Evolutionary conservation across 768 basidiomycete species (phyloP), one percentile per base, ranked within the genome.

Genomic region (Auriculariales sp.): DNA sequence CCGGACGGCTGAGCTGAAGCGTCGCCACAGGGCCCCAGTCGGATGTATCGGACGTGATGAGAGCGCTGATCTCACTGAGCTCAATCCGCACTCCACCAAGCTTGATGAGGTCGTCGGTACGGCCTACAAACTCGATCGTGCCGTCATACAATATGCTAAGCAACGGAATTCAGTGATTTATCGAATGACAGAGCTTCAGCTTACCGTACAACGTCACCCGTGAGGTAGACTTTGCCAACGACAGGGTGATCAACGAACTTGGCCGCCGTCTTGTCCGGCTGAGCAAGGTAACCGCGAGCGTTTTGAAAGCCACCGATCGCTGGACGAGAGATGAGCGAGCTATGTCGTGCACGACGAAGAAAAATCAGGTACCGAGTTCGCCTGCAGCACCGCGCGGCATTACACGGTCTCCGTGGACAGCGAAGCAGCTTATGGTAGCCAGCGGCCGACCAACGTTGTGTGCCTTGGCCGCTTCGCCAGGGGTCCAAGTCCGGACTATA

Each of bases 31-130:
- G 39, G 19, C 39, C 39, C 39, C 39, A 44, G 14, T 7, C 7
- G 9, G 31, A 15, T 25, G 22, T 19, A 10, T 19, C 4, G 14
- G 22, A 11, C 19, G 17, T 25, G 39, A 44, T 24, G 22, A 19
- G 39, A 19, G 22, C 39, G 22, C 39, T 36, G 35, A 36, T 36
- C 35, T 36, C 35, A 19, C 15, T n/a, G 7, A 36, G 35, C 35
- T 36, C 35, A 19, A 36, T 19, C 15, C 35, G 35, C 35, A 36
- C 35, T 12, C 35, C 35, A 19, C 35, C 35, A 19, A 36, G 35
- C 39, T 44, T 44, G 39, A 44, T 25, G 39, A 44, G 39, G 39
- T 44, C 39, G 39, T 44, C 39, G 22, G 39, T 44, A 12, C 39
- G 39, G 0, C 39, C 39, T 19, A 44, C 39, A 25, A 44, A 44